Conservation (phyloP, 2,329 filamentous ascomycete genomes). For the Bipolaris gigantea region DNA sequence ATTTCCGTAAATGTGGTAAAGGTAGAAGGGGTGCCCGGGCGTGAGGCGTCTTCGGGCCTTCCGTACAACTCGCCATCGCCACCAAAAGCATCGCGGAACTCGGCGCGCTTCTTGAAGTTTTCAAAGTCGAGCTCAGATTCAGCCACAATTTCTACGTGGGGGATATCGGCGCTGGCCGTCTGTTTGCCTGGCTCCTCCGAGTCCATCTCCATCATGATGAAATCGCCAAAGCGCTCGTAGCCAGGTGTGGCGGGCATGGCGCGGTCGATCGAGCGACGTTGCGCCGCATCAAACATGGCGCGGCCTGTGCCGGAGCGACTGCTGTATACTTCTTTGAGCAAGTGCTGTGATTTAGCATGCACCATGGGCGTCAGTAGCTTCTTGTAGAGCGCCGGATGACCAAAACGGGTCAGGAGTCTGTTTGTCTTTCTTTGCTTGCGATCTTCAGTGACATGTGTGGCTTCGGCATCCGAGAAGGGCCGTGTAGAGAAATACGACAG, state of each 20-base stretch:
- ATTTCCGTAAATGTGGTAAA: constrained; percentile 31
- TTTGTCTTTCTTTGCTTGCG: constrained; percentile 51
- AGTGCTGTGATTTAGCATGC: constrained; percentile 81
- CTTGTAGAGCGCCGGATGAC: constrained; percentile 87
- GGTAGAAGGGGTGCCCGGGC: constrained; percentile 36
- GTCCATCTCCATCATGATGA: constrained; percentile 76
- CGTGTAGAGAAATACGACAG: constrained; percentile 76
- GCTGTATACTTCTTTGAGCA: constrained; percentile 79
- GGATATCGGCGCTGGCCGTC: constrained; percentile 15
- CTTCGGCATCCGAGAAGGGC: constrained; percentile 52
- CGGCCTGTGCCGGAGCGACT: constrained; percentile 68
- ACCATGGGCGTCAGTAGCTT: constrained; percentile 71
- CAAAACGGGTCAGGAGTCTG: constrained; percentile 74
- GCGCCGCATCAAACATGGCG: constrained; percentile 31
- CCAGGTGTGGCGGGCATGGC: constrained; percentile 58
- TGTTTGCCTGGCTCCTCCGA: constrained; percentile 56
- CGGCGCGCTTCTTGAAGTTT: constrained; percentile 84
- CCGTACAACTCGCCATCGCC: constrained; percentile 65
- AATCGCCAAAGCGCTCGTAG: constrained; percentile 68
- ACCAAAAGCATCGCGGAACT: constrained; percentile 84
- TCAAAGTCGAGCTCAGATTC: constrained; percentile 86
- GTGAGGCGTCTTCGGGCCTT: constrained; percentile 57
- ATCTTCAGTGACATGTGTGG: constrained; percentile 48
- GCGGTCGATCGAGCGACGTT: constrained; percentile 34
- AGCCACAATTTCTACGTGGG: constrained; percentile 82